A percentile compares a stretch with the other conserved stretches of the same genome.
phyloP scores from a whole-genome alignment of 2,329 filamentous ascomycete species.

The Chrysoporthe cubensis region DNA sequence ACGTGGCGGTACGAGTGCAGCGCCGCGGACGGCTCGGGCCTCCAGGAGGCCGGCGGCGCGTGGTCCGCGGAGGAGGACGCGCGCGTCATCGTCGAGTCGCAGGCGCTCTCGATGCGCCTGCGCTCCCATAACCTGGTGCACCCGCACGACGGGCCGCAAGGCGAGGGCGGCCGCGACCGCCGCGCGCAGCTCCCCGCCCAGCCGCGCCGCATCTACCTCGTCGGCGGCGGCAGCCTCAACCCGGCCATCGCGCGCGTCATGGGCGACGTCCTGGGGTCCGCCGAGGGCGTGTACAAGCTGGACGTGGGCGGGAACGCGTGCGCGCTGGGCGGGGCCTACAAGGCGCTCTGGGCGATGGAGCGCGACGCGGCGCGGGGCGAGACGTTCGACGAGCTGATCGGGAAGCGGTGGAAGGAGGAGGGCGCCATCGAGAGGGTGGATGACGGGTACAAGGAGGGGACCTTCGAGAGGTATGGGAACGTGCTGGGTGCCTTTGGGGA shows the following conservation, averaged over 20 bases:
- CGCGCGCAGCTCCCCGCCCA: slow-evolving; percentile 69
- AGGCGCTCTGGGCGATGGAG: slow-evolving; percentile 91
- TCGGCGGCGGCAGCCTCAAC: slow-evolving; percentile 90
- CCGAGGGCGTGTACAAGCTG: slow-evolving; percentile 88
- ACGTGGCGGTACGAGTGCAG: slow-evolving; percentile 79
- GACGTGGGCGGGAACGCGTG: slow-evolving; percentile 96
- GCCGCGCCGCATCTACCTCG: slow-evolving; percentile 88
- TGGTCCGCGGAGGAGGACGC: slow-evolving; percentile 72
- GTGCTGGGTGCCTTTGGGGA: slow-evolving; percentile 76
- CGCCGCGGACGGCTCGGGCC: slow-evolving; percentile 55
- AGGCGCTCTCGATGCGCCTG: slow-evolving; percentile 87
- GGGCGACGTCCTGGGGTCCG: slow-evolving; percentile 85
- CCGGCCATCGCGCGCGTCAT: slow-evolving; percentile 83
- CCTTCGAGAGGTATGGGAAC: slow-evolving; percentile 78
- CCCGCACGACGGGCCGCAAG: slow-evolving; percentile 43
- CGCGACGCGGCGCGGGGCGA: slow-evolving; percentile 59
- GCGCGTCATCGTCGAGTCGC: slow-evolving; percentile 89
- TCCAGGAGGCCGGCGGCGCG: slow-evolving; percentile 43
- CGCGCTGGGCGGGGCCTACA: slow-evolving; percentile 91
- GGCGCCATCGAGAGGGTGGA: slow-evolving; percentile 82
- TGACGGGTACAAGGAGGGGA: slow-evolving; percentile 74
- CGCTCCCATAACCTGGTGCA: slow-evolving; percentile 78
- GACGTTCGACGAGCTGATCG: slow-evolving; percentile 88
- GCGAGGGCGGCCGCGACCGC: too few relatives aligned
- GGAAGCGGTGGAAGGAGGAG: slow-evolving; percentile 81